These are phyloP conservation scores for Onygena corvina DNA, from an alignment of 2,329 filamentous ascomycete genomes.

Conservation along the genomic window DNA sequence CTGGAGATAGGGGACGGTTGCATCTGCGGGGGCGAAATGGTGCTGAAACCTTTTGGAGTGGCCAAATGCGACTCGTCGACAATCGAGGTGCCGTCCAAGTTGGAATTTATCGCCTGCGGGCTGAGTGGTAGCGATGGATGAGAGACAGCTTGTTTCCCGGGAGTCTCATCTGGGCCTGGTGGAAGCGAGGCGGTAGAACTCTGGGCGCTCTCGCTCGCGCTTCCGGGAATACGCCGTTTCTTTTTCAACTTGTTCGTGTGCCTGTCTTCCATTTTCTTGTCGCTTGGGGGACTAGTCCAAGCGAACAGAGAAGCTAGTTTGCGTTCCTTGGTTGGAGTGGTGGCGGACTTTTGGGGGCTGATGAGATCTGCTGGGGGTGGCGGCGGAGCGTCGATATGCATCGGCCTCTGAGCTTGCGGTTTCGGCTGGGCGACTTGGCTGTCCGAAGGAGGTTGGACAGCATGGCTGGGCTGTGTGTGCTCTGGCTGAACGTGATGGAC, in stretches of 20 bases:
- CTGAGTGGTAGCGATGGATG: conserved; percentile 20
- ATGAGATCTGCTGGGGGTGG: neutral
- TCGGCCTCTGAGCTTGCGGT: neutral
- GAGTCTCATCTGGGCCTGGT: conserved; percentile 31
- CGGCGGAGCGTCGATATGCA: neutral
- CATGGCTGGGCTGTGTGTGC: neutral
- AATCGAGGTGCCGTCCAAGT: neutral
- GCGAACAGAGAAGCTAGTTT: conserved; percentile 57
- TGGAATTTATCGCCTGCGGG: conserved; percentile 14
- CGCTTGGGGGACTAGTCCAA: conserved; percentile 51
- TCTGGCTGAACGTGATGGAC: neutral
- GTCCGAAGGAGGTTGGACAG: neutral
- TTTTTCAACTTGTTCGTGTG: conserved; percentile 88
- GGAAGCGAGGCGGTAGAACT: conserved; percentile 74
- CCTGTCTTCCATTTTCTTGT: conserved; percentile 48
- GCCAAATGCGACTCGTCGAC: conserved; percentile 24
- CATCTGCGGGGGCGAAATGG: conserved; percentile 20
- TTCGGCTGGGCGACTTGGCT: neutral
- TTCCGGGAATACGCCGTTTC: conserved; percentile 60
- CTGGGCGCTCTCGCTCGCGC: conserved; percentile 73
- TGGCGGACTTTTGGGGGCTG: conserved; percentile 23
- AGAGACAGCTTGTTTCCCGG: conserved; percentile 22
- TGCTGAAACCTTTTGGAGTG: conserved; percentile 26
- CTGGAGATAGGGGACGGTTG: conserved; percentile 11
- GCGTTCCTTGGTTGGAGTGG: conserved; percentile 53